Conservation (phyloP, 2,329 filamentous ascomycete species). For the Huntiella omanensis region DNA sequence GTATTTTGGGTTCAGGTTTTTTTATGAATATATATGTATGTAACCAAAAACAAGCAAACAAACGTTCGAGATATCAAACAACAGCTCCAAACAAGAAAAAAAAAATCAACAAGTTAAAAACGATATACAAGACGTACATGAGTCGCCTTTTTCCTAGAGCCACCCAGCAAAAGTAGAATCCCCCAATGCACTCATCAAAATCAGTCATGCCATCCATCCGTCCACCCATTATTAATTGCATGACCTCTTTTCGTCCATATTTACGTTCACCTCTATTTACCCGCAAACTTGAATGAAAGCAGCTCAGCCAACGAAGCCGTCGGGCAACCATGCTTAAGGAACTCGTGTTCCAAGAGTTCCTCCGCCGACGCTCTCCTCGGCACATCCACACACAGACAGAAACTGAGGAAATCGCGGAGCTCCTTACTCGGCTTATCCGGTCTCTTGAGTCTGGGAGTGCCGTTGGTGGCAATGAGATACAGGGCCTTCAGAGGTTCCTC, state of each 20-base stretch:
- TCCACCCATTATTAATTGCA: no score
- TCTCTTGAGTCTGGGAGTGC: conserved; percentile 91
- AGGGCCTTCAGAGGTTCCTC: conserved; percentile 94
- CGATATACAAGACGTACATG: no score
- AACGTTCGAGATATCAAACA: no score
- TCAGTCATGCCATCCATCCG: no score
- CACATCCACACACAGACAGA: conserved; percentile 92
- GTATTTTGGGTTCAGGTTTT: neutral
- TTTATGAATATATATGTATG: no score
- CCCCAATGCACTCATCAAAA: no score
- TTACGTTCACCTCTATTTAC: conserved; percentile 28
- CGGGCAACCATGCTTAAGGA: conserved; percentile 79
- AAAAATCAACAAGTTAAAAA: no score
- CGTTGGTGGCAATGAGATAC: conserved; percentile 94
- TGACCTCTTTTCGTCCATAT: neutral
- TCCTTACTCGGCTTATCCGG: conserved; percentile 96
- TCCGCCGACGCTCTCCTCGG: conserved; percentile 81
- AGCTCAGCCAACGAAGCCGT: conserved; percentile 69
- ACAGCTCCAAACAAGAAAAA: no score
- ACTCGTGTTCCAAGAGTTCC: conserved; percentile 81
- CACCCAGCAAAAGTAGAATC: neutral
- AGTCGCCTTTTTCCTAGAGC: neutral
- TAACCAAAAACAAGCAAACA: no score
- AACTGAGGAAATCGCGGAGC: conserved; percentile 88
- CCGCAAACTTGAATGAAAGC: conserved; percentile 66